These are phyloP conservation scores for Glycine tomentella DNA, from an alignment of 306 rosid genomes.

Conservation along the genomic window DNA sequence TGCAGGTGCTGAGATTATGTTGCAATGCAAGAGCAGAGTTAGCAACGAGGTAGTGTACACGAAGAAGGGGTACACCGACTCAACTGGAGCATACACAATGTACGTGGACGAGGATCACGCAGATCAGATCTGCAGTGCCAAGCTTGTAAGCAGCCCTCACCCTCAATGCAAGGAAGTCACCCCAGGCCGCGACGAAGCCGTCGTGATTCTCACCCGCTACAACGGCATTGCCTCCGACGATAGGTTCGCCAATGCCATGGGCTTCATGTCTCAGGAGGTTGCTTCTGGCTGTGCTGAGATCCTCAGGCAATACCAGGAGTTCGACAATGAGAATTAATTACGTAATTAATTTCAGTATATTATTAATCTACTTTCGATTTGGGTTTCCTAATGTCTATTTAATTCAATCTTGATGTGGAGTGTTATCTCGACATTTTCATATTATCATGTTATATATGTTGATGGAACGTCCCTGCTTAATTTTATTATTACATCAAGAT, in stretches of 20 bases:
- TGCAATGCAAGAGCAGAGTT: constrained; percentile 72
- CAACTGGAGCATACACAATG: constrained; percentile 65
- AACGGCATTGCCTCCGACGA: constrained; percentile 75
- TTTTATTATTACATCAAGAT: constrained; percentile 36
- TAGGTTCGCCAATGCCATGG: constrained; percentile 78
- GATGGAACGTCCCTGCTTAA: constrained; percentile 35
- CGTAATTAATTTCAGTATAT: constrained; percentile 40
- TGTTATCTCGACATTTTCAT: constrained; percentile 54
- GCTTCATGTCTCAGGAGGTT: constrained; percentile 57
- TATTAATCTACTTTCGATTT: constrained; percentile 8
- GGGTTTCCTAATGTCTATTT: constrained; percentile 33
- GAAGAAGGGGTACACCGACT: constrained; percentile 64
- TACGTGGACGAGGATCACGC: constrained; percentile 66
- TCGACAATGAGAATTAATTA: constrained; percentile 58
- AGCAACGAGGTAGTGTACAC: constrained; percentile 56
- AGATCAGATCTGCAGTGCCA: constrained; percentile 73
- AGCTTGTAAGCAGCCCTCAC: constrained; percentile 72
- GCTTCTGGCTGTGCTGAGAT: constrained; percentile 67
- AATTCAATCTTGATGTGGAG: constrained; percentile 51
- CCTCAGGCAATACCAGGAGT: constrained; percentile 72
- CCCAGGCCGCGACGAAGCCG: constrained; percentile 85
- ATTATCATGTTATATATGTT: constrained; percentile 42
- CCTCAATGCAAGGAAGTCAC: constrained; percentile 48
- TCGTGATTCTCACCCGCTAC: constrained; percentile 74
- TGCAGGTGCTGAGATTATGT: constrained; percentile 76